Evolutionary conservation across 2,329 filamentous ascomycete species (phyloP).

Genomic region (Raffaelea albimanens): DNA sequence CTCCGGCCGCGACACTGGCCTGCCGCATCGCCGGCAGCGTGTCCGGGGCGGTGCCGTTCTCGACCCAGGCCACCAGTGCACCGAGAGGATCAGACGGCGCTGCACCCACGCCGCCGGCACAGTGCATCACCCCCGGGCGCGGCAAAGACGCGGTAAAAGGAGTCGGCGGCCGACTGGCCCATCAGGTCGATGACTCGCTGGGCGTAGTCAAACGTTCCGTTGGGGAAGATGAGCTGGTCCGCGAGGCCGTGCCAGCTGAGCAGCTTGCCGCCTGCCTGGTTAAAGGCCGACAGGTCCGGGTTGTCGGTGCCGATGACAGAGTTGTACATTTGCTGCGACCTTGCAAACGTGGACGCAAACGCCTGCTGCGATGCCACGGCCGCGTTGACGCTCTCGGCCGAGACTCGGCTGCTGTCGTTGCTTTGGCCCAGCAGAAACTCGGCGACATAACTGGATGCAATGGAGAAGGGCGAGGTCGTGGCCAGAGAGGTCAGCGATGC

Average conservation of each 20-base stretch:
- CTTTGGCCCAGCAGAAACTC: conserved; percentile 1
- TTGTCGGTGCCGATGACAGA: conserved; percentile 15
- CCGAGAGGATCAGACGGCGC: conserved; percentile 11
- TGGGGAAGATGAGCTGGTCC: conserved; percentile 13
- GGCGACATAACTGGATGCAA: conserved; percentile 1
- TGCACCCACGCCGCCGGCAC: conserved; percentile 17
- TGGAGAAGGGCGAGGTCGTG: neutral
- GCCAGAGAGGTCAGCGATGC: conserved; percentile 5
- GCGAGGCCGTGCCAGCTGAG: conserved; percentile 37
- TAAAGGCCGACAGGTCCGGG: conserved; percentile 35
- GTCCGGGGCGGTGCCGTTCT: conserved; percentile 9
- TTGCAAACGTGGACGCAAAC: conserved; percentile 1
- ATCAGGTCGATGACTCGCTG: conserved; percentile 12
- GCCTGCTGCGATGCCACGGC: neutral
- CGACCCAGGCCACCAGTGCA: conserved; percentile 9
- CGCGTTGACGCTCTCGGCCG: conserved; percentile 1
- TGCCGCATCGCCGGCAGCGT: conserved; percentile 5
- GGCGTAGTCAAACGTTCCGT: conserved; percentile 18
- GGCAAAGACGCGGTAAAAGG: conserved; percentile 22
- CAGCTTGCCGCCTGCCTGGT: conserved; percentile 35
- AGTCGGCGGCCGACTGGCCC: conserved; percentile 9
- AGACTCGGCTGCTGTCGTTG: neutral
- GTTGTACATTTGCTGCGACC: conserved; percentile 10
- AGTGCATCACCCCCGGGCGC: conserved; percentile 22
- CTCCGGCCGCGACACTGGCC: neutral